Evolutionary conservation across 2,329 filamentous ascomycete genomes (phyloP).

Genomic region (Pyricularia pennisetigena): DNA sequence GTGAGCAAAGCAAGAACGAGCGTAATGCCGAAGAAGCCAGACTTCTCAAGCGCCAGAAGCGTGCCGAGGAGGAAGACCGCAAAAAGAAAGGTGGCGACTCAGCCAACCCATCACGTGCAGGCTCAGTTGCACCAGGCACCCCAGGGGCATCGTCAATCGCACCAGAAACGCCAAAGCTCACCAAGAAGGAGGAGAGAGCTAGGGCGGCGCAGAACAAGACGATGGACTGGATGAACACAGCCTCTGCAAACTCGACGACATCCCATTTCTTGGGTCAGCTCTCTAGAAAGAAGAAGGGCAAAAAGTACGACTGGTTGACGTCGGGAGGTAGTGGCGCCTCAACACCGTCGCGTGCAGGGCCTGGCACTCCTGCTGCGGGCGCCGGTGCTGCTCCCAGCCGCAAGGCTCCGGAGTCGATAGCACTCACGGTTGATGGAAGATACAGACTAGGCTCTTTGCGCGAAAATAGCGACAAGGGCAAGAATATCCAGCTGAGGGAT

Average conservation of each 20-base stretch:
- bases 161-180: slow-evolving; percentile 58
- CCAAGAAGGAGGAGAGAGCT: slow-evolving; percentile 79
- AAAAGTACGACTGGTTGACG: slow-evolving; percentile 71
- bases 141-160: slow-evolving; percentile 45
- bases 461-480: slow-evolving; percentile 68
- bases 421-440: slow-evolving; percentile 46
- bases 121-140: slow-evolving; percentile 49
- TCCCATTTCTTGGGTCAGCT: slow-evolving; percentile 50
- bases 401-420: slow-evolving; percentile 22
- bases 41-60: slow-evolving; percentile 55
- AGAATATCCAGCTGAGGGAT: slow-evolving; percentile 75
- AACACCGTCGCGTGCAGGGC: slow-evolving; percentile 29
- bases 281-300: slow-evolving; percentile 39
- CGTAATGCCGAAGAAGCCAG: slow-evolving; percentile 64
- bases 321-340: slow-evolving; percentile 42
- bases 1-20: slow-evolving; percentile 55
- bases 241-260: slow-evolving; percentile 66
- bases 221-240: slow-evolving; percentile 69
- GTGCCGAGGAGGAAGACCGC: slow-evolving; percentile 28
- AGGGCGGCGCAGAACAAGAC: slow-evolving; percentile 68
- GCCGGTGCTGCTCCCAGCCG: slow-evolving; percentile 15
- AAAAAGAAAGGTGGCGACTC: slow-evolving; percentile 36
- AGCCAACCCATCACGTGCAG: slow-evolving; percentile 37
- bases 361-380: slow-evolving; percentile 22
- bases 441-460: slow-evolving; percentile 64